These are phyloP conservation scores for Bipolaris sorokiniana DNA, from an alignment of 2,329 filamentous ascomycete species.

Conservation along the genomic window DNA sequence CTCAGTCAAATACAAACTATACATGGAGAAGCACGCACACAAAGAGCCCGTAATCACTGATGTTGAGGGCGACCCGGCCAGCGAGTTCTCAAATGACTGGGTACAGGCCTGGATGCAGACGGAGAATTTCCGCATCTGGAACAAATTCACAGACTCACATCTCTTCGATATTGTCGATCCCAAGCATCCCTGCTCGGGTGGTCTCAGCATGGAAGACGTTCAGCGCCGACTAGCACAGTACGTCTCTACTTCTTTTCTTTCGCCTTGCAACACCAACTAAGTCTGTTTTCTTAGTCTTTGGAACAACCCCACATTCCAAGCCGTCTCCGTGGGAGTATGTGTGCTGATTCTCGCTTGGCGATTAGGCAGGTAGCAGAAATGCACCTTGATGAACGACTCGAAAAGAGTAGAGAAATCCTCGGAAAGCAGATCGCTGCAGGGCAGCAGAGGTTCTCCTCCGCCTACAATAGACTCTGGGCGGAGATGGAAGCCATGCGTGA, in stretches of 20 bases:
- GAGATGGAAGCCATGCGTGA: constrained; percentile 86
- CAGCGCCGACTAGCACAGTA: constrained; percentile 81
- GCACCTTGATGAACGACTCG: constrained; percentile 88
- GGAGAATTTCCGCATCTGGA: constrained; percentile 90
- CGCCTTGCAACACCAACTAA: constrained; percentile 34
- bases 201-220: constrained; percentile 91
- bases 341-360: constrained; percentile 48
- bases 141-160: constrained; percentile 73
- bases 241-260: constrained; percentile 25
- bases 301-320: constrained; percentile 38
- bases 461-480: constrained; percentile 87
- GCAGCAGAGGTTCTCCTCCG: constrained; percentile 82
- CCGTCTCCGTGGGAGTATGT: constrained; percentile 37
- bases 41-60: constrained; percentile 67
- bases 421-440: constrained; percentile 90
- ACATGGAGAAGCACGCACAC: constrained; percentile 52
- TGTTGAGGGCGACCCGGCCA: constrained; percentile 78
- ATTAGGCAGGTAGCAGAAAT: constrained; percentile 81
- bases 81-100: constrained; percentile 84
- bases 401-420: constrained; percentile 80
- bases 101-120: constrained; percentile 86
- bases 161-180: constrained; percentile 95
- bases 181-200: constrained; percentile 89
- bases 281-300: constrained; percentile 35
- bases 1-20: constrained; percentile 81